Conservation (phyloP, 257 asterid genomes). For the Solanum virginianum region DNA sequence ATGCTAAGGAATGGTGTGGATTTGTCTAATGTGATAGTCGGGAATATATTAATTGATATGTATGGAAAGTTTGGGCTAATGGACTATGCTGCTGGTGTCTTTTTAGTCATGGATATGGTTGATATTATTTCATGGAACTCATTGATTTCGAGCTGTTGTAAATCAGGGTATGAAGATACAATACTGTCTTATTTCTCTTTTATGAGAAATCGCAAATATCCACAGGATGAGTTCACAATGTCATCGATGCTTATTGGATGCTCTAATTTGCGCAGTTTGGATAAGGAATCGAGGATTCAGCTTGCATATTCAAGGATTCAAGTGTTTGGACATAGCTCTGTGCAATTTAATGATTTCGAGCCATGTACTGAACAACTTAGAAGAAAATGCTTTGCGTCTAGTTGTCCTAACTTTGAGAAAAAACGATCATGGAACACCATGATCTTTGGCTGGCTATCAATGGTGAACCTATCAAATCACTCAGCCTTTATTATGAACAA, state of each 20-base stretch:
- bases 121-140: slow-evolving; percentile 71
- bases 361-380: slow-evolving; percentile 30
- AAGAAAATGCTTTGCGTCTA: slow-evolving; percentile 30
- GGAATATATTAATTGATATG: slow-evolving; percentile 50
- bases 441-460: slow-evolving; percentile 35
- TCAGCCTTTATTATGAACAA: too few species aligned
- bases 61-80: slow-evolving; percentile 60
- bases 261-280: slow-evolving; percentile 39
- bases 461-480: too few species aligned
- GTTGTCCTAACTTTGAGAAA: slow-evolving; percentile 27
- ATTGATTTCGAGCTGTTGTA: slow-evolving; percentile 47
- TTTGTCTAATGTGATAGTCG: slow-evolving; percentile 36
- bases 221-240: slow-evolving; percentile 40
- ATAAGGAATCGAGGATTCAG: too few species aligned
- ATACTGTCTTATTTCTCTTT: slow-evolving; percentile 23
- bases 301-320: slow-evolving; percentile 32
- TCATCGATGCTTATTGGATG: slow-evolving; percentile 44
- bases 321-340: slow-evolving; percentile 24
- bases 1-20: slow-evolving; percentile 32
- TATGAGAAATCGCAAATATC: slow-evolving; percentile 32
- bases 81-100: slow-evolving; percentile 45
- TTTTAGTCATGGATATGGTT: slow-evolving; percentile 38
- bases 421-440: slow-evolving; percentile 45
- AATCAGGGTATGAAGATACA: slow-evolving; percentile 23
- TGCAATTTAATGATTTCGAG: slow-evolving; percentile 59